Conservation (phyloP, 345 rosid genomes). For the Euphorbia pulcherrima region DNA sequence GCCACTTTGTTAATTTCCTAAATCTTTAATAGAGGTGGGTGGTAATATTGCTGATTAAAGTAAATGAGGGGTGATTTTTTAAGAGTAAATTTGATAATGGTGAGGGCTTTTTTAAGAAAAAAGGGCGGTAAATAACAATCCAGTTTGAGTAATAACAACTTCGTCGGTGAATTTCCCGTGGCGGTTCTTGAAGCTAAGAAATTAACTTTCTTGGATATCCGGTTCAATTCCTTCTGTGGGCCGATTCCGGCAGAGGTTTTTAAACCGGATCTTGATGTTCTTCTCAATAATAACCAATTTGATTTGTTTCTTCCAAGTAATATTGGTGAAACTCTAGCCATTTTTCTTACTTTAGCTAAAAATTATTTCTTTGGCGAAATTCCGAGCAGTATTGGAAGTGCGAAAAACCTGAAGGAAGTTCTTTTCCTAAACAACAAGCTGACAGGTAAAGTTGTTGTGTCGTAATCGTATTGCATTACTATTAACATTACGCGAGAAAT, state of each 20-base stretch:
- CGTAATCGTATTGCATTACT: too few species aligned
- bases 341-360: constrained; percentile 55
- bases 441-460: too few species aligned
- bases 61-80: too few species aligned
- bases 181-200: constrained; percentile 19
- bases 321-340: constrained; percentile 39
- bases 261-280: constrained; percentile 39
- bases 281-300: constrained; percentile 53
- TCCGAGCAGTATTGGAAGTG: constrained; percentile 49
- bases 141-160: constrained; percentile 60
- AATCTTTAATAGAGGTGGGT: too few species aligned
- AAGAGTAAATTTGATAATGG: too few species aligned
- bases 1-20: too few species aligned
- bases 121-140: too few species aligned
- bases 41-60: too few species aligned
- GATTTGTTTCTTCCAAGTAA: constrained; percentile 33
- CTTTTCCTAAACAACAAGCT: constrained; percentile 43
- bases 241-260: constrained; percentile 33
- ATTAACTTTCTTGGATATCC: constrained; percentile 45
- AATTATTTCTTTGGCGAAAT: constrained; percentile 47
- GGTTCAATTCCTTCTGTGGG: constrained; percentile 47
- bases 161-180: constrained; percentile 33
- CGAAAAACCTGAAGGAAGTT: constrained; percentile 36
- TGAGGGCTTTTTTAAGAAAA: too few species aligned
- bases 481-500: too few species aligned